Conservation (phyloP, 805 yeast species). For the Suhomyces canberraensis region DNA sequence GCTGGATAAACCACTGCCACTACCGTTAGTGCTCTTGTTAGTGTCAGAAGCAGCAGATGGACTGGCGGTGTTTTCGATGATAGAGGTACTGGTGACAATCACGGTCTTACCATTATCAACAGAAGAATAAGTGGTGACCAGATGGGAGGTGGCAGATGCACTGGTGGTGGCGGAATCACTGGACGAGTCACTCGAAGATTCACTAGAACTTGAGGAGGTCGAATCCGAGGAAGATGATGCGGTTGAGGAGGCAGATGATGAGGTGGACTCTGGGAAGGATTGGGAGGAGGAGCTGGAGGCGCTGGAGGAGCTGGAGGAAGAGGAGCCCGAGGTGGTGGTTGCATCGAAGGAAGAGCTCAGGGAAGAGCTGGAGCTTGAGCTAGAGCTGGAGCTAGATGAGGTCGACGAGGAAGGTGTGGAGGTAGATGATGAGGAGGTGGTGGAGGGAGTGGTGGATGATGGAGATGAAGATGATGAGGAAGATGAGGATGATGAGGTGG, state of each 20-base stretch:
- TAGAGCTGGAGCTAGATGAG: slow-evolving; percentile 2
- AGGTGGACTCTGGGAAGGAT: background rate
- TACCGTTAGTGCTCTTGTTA: slow-evolving; percentile 8
- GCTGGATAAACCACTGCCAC: slow-evolving; percentile 35
- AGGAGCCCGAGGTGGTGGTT: background rate
- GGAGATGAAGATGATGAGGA: background rate
- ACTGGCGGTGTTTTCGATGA: slow-evolving; percentile 21
- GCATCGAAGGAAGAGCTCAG: slow-evolving; percentile 1
- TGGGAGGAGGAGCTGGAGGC: background rate
- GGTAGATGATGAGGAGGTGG: background rate
- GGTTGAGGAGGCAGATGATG: slow-evolving; percentile 1
- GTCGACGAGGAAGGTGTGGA: background rate
- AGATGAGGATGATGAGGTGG: background rate
- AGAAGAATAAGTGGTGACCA: slow-evolving; percentile 28
- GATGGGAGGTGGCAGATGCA: slow-evolving; percentile 6
- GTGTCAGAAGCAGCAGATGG: slow-evolving; percentile 22
- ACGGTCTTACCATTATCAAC: slow-evolving; percentile 37
- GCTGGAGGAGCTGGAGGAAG: background rate
- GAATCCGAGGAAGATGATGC: background rate
- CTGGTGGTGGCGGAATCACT: background rate
- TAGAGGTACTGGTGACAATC: slow-evolving; percentile 38
- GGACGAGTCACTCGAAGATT: background rate
- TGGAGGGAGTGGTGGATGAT: background rate
- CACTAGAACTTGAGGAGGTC: slow-evolving; percentile 1
- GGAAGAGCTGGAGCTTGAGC: background rate